Conservation (phyloP, 257 asterid genomes). For the Phtheirospermum japonicum region DNA sequence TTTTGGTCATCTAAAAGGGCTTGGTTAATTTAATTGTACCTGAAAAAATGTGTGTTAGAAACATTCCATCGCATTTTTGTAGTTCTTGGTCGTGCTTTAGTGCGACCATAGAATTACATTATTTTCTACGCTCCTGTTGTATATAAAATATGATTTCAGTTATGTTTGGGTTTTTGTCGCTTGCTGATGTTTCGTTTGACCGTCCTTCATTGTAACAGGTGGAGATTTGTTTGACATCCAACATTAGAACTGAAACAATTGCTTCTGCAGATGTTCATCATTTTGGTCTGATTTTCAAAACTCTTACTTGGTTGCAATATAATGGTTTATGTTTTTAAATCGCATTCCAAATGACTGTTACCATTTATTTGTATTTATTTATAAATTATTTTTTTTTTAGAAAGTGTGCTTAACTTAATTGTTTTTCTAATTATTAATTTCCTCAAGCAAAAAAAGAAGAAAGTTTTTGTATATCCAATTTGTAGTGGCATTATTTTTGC, state of each 20-base stretch:
- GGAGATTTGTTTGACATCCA: conserved; percentile 95
- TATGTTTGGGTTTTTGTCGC: conserved; percentile 5
- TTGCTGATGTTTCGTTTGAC: conserved; percentile 18
- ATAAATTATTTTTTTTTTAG: no score
- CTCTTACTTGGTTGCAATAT: conserved; percentile 1
- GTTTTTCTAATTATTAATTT: no score
- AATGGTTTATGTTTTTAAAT: conserved; percentile 7
- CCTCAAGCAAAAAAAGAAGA: conserved; percentile 6
- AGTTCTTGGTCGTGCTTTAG: conserved; percentile 7
- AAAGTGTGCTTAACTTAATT: no score
- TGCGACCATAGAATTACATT: not conserved
- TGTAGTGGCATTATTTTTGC: conserved; percentile 23
- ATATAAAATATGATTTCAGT: conserved; percentile 1
- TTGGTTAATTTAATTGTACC: no score
- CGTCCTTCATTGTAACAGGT: conserved; percentile 50
- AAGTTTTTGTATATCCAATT: conserved; percentile 4
- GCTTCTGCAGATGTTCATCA: conserved; percentile 88
- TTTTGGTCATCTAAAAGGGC: conserved; percentile 2
- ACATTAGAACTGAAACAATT: conserved; percentile 73
- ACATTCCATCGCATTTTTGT: conserved; percentile 2
- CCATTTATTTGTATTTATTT: not conserved
- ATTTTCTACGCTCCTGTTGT: not conserved
- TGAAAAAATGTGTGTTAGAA: not conserved
- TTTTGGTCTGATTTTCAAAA: conserved; percentile 62
- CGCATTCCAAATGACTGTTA: not conserved